Conservation (phyloP, 257 asterid species). For the Paraleonurus japonicus region DNA sequence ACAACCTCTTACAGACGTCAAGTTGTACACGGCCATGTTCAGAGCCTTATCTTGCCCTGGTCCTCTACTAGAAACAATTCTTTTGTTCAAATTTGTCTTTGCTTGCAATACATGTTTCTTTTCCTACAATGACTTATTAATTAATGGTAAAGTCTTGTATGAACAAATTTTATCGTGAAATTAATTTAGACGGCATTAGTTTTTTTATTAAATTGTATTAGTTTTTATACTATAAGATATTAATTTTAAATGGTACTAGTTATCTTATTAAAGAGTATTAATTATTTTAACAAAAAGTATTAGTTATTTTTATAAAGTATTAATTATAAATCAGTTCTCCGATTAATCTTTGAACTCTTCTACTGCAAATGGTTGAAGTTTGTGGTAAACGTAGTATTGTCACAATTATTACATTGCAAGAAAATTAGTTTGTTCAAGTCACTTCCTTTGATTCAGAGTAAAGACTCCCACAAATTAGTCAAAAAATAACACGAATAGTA, state of each 20-base stretch:
- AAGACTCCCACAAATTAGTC: neutral
- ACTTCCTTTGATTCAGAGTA: neutral
- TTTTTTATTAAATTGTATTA: no score
- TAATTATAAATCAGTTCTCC: neutral
- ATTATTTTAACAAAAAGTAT: no score
- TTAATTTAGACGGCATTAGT: no score
- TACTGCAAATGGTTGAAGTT: neutral
- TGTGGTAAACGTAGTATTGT: neutral
- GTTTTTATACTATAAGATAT: no score
- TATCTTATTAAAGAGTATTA: no score
- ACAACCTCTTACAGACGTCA: neutral
- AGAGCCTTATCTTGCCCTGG: neutral
- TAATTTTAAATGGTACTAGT: no score
- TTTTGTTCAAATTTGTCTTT: neutral
- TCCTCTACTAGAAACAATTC: neutral
- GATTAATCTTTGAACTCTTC: neutral
- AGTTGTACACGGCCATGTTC: neutral
- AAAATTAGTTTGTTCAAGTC: neutral
- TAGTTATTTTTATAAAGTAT: no score
- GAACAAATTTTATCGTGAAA: no score
- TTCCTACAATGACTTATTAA: neutral
- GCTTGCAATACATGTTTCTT: neutral
- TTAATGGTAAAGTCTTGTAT: no score
- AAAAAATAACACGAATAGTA: neutral
- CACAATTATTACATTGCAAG: neutral